These are phyloP conservation scores for Fusarium torulosum DNA, from an alignment of 2,329 filamentous ascomycete genomes.

Conservation along the genomic window DNA sequence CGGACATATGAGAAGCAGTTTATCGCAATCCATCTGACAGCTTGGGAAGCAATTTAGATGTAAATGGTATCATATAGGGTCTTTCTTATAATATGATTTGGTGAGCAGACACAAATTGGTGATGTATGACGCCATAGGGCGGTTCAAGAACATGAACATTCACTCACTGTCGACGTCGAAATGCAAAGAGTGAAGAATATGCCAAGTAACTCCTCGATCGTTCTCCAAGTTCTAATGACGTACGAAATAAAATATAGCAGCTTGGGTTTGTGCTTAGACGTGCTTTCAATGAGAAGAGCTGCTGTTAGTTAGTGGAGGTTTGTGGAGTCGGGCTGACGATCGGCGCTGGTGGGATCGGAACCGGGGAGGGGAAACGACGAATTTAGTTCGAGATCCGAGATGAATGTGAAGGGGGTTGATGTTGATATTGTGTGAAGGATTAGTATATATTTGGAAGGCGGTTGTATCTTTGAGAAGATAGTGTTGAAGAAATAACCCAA, in stretches of 20 bases:
- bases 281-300: too few relatives aligned
- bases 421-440: background rate
- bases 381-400: conserved; percentile 30
- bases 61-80: background rate
- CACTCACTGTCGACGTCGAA: conserved; percentile 2
- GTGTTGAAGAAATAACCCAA: background rate
- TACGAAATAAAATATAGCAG: conserved; percentile 30
- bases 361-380: conserved; percentile 27
- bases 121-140: conserved; percentile 6
- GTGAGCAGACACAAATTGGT: too few relatives aligned
- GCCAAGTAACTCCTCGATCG: background rate
- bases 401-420: background rate
- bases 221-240: conserved; percentile 15
- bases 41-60: background rate
- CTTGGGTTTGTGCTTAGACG: conserved; percentile 5
- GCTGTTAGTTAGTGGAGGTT: conserved; percentile 18
- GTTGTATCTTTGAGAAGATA: background rate
- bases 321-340: conserved; percentile 39
- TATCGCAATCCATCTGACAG: background rate
- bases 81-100: background rate
- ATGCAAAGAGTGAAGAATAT: background rate
- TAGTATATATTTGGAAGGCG: background rate
- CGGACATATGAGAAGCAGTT: background rate
- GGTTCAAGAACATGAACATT: background rate
- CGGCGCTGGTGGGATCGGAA: conserved; percentile 38